A percentile compares a stretch with the other conserved stretches of the same genome.
phyloP scores from a whole-genome alignment of 768 basidiomycete genomes.

The Naganishia antarctica region DNA sequence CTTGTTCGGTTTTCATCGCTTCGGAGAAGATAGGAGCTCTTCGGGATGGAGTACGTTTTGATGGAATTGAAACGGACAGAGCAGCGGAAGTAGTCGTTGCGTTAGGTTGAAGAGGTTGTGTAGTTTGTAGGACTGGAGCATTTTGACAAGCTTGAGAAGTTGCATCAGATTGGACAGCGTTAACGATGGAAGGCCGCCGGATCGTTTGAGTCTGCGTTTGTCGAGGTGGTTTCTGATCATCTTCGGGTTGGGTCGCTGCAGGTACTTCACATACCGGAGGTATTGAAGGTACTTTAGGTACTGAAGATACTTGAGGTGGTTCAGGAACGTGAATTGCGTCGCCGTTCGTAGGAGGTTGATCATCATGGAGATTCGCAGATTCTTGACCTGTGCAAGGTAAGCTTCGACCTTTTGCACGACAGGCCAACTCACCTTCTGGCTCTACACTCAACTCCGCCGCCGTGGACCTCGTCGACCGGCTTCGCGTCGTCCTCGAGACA shows the following conservation, averaged over 20 bases:
- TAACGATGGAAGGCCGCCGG: not conserved
- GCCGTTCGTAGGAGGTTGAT: not conserved
- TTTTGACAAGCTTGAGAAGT: not conserved
- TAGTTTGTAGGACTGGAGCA: not conserved
- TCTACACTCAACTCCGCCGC: not conserved
- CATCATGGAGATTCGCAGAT: not conserved
- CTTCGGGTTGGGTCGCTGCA: not conserved
- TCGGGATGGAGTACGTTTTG: not conserved
- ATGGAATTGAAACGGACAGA: conserved; percentile 1
- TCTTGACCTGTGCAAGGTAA: not conserved
- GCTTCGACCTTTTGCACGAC: not conserved
- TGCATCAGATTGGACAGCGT: not conserved
- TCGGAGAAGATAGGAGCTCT: not conserved
- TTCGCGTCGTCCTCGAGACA: not conserved
- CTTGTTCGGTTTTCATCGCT: not conserved
- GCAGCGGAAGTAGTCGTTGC: not conserved
- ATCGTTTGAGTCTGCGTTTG: too few relatives aligned
- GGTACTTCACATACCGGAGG: not conserved
- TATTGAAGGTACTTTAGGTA: conserved; percentile 4
- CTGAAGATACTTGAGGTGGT: not conserved
- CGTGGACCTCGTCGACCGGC: not conserved
- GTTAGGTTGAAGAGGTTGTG: not conserved
- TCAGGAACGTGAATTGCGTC: not conserved
- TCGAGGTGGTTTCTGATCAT: not conserved
- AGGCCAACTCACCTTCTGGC: not conserved